These are phyloP conservation scores for Eucalyptus urophylla DNA, from an alignment of 345 rosid species.

Conservation along the genomic window DNA sequence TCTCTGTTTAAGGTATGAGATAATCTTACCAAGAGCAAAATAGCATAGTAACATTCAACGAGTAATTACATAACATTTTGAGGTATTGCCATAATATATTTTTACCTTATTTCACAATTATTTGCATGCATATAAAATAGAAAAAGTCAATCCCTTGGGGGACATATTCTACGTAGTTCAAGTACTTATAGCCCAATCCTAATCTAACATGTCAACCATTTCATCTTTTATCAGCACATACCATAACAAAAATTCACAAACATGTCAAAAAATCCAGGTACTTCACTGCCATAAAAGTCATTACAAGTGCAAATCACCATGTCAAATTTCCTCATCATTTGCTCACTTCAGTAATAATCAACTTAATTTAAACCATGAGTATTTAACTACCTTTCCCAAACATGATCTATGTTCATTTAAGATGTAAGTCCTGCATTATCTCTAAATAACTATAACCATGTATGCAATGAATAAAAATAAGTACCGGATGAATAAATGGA, in stretches of 20 bases:
- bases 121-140: too few species aligned
- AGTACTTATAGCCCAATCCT: background rate
- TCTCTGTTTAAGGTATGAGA: background rate
- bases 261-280: background rate
- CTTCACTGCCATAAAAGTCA: background rate
- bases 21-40: background rate
- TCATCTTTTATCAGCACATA: background rate
- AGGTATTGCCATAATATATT: background rate
- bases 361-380: background rate
- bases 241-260: background rate
- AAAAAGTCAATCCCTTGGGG: background rate
- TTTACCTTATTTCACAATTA: background rate
- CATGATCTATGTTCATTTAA: background rate
- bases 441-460: background rate
- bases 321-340: background rate
- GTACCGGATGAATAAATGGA: too few species aligned
- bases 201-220: background rate
- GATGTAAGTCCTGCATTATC: background rate
- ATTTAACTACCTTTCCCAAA: background rate
- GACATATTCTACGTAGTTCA: background rate
- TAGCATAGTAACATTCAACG: background rate
- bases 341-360: background rate
- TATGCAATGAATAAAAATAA: too few species aligned
- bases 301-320: background rate
- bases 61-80: background rate